Evolutionary conservation across 208 protist genomes (phyloP).

Genomic region (Leishmania mexicana): DNA sequence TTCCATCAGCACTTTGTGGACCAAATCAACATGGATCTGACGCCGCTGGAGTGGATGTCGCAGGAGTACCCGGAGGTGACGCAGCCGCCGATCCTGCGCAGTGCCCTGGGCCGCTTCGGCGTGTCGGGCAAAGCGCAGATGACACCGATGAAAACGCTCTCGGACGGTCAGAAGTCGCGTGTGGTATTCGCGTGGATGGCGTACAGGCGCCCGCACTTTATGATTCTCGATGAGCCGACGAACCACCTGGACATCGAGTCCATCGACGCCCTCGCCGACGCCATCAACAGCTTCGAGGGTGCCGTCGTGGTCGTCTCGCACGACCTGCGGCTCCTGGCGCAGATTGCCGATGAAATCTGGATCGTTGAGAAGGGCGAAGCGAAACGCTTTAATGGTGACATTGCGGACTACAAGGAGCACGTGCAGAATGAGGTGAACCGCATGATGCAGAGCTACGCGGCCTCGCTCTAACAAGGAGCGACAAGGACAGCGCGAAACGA

Average conservation of each 20-base stretch:
- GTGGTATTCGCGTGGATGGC: constrained; percentile 96
- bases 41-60: constrained; percentile 95
- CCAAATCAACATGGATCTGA: constrained; percentile 93
- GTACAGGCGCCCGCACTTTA: constrained; percentile 94
- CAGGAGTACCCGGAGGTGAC: constrained; percentile 91
- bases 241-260: constrained; percentile 98
- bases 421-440: constrained; percentile 83
- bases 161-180: constrained; percentile 97
- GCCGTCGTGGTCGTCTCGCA: constrained; percentile 97
- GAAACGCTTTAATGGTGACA: constrained; percentile 87
- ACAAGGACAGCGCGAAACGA: not conserved
- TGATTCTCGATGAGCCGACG: constrained; percentile 98
- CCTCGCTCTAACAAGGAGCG: not conserved
- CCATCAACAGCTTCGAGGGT: constrained; percentile 93
- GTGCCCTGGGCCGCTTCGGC: constrained; percentile 95
- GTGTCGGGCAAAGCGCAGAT: constrained; percentile 91
- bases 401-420: constrained; percentile 94
- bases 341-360: constrained; percentile 97
- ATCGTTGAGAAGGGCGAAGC: constrained; percentile 93
- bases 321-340: constrained; percentile 96
- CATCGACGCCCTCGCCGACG: constrained; percentile 95
- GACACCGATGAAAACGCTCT: constrained; percentile 93
- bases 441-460: constrained; percentile 80
- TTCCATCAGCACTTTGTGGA: constrained; percentile 98
- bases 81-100: constrained; percentile 89